Evolutionary conservation across 2,329 filamentous ascomycete species (phyloP), one percentile per base, ranked within the genome.

Genomic region (Tolypocladium tropicale): DNA sequence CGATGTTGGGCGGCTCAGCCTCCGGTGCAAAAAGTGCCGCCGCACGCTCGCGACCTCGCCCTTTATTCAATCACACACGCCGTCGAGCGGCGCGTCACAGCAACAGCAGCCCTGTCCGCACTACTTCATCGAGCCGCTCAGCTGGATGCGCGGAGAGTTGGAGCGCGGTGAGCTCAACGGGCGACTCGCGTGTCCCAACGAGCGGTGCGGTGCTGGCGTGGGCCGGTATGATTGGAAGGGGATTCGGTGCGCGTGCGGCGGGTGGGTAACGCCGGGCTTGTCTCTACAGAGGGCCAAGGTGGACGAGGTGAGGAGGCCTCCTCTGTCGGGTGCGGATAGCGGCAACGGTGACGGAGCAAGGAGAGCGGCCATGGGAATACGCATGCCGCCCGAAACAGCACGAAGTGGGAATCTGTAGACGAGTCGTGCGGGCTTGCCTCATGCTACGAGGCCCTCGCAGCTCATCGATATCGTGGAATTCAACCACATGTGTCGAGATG

Each of bases 141-240:
- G 89, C 16, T 99, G 94, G 94, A 99, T 99, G 94, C 84, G 89
- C 7, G 76, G 85, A 1, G 85, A 86, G 64, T 82, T 99, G 3
- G 88, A 92, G 64, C 81, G 88, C 65, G 91, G 89, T 32, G 83
- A 86, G 59, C 78, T 97, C 28, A 89, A 92, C 58, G 94, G 94
- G 28, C 84, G 93, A 11, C 77, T 99, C 34, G 82, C 85, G 57
- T 99, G 94, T 66, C 93, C 94, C 11, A 88, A 86, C 63, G 57
- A 69, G 10, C 88, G 86, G 65, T 99, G 94, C 70, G 83, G 82
- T 51, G 84, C 89, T 43, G 90, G 90, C 54, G 83, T 97, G 52
- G 94, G 94, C 41, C 89, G 94, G 64, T 99, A 96, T 68, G 89
- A 93, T 54, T 99, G 94, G 94, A 90, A 95, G 69, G 94, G 94